phyloP scores from a whole-genome alignment of 2,329 filamentous ascomycete species.

The Aspergillaceae sp. region DNA sequence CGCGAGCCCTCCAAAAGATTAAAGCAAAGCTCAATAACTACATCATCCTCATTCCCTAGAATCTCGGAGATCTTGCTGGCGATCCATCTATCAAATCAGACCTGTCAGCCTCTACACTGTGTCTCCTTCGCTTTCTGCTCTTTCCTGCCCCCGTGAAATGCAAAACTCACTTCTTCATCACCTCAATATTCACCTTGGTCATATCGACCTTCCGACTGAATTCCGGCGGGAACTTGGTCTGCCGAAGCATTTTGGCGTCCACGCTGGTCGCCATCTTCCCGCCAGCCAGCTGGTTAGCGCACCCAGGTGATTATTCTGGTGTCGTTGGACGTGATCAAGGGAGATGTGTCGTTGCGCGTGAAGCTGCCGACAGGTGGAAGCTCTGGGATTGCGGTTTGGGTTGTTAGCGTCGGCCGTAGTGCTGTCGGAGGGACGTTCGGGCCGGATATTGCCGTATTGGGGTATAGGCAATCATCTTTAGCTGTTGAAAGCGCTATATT shows the following conservation, averaged over 20 bases:
- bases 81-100: slow-evolving; percentile 66
- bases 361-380: neutral
- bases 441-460: too few species aligned
- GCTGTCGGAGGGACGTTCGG: neutral
- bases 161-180: slow-evolving; percentile 81
- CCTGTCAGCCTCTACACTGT: slow-evolving; percentile 6
- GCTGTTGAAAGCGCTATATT: neutral
- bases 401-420: neutral
- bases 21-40: slow-evolving; percentile 78
- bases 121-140: neutral
- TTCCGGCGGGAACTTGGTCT: slow-evolving; percentile 87
- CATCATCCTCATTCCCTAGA: slow-evolving; percentile 86
- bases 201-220: slow-evolving; percentile 96
- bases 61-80: slow-evolving; percentile 78
- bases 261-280: slow-evolving; percentile 61
- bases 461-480: too few species aligned
- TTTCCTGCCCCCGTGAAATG: slow-evolving; percentile 3
- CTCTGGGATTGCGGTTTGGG: neutral
- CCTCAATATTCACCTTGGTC: slow-evolving; percentile 90
- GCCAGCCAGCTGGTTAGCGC: neutral
- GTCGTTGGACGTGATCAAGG: too few species aligned
- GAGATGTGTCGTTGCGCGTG: neutral
- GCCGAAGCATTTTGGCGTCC: slow-evolving; percentile 79
- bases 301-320: too few species aligned
- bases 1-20: slow-evolving; percentile 63